Evolutionary conservation across 108 stramenopile genomes (phyloP).

Genomic region (Discostella pseudostelligera): DNA sequence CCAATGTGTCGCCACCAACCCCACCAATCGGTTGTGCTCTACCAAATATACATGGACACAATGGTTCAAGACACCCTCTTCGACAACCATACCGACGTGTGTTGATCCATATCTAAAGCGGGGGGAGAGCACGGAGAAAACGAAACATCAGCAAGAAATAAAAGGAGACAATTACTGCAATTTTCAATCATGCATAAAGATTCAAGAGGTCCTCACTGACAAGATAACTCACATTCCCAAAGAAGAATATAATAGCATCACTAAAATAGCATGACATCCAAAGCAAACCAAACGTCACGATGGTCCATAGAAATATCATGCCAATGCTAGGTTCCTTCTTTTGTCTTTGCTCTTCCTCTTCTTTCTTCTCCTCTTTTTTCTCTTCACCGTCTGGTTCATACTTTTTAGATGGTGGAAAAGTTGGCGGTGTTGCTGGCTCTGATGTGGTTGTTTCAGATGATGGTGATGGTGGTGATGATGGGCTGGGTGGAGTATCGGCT

Average conservation of each 20-base stretch:
- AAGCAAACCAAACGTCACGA: neutral
- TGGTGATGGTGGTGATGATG: too few species aligned
- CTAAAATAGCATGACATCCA: conserved; percentile 32
- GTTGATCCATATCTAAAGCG: conserved; percentile 23
- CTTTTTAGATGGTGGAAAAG: conserved; percentile 26
- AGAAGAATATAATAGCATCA: conserved; percentile 35
- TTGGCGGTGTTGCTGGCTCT: neutral
- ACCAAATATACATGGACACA: conserved; percentile 26
- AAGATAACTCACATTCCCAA: conserved; percentile 24
- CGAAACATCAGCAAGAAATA: neutral
- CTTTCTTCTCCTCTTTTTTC: conserved; percentile 3
- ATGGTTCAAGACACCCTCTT: conserved; percentile 27
- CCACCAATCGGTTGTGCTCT: conserved; percentile 3
- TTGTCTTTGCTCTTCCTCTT: conserved; percentile 9
- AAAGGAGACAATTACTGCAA: too few species aligned
- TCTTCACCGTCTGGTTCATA: conserved; percentile 26
- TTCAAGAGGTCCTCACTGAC: too few species aligned
- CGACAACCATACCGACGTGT: conserved; percentile 40
- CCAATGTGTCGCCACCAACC: conserved; percentile 16
- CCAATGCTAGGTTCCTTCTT: conserved; percentile 1
- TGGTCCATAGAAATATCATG: conserved; percentile 4
- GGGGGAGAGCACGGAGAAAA: neutral
- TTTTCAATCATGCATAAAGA: too few species aligned
- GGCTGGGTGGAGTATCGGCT: too few species aligned
- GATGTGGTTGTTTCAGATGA: too few species aligned